Evolutionary conservation across 2,329 filamentous ascomycete species (phyloP), one percentile per base, ranked within the genome.

Genomic region (Parastagonospora avenae): DNA sequence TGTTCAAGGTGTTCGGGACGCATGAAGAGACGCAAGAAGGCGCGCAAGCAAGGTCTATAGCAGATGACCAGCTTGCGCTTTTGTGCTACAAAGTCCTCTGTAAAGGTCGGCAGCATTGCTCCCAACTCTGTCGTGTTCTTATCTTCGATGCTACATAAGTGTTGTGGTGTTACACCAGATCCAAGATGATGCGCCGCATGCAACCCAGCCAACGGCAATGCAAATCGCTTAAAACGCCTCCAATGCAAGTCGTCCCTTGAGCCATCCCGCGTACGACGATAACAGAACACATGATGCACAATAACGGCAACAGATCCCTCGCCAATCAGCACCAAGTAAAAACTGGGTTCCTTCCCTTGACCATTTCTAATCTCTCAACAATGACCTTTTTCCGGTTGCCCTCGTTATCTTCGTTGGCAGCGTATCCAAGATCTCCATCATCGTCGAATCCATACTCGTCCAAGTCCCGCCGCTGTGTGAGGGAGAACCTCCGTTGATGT

Each of bases 281-380:
- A 36, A 42, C 38, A 42, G 31, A 8, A 24, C 28, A 36, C 28
- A 42, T 33, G 36, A 45, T 45, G 48, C 46, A 45, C 52, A 47
- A 42, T 52, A 42, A 47, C 38, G 38, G 24, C 29, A 30, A 29
- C 12, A 36, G 15, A 32, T 37, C 9, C 29, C 48, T 38, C 27
- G 31, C 19, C 19, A 52, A 44, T 74, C 62, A 97, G 79, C 94
- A 99, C 90, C 94, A 99, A 38, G 90, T 96, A 75, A 99, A 99
- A 29, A 99, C 92, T 2, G 94, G 94, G 70, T 96, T 95, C 72
- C 89, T 89, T 70, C 87, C 91, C 81, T 97, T 97, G 55, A 99
- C 94, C 53, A 93, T 90, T 79, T 99, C 94, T 51, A 99, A 77
- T 57, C 94, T 82, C 80, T 99, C 94, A 41, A 99, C 92, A 79